Base-by-base conservation (phyloP, 2,329 filamentous ascomycete genomes). In the Sordariomycetes sp. region DNA sequence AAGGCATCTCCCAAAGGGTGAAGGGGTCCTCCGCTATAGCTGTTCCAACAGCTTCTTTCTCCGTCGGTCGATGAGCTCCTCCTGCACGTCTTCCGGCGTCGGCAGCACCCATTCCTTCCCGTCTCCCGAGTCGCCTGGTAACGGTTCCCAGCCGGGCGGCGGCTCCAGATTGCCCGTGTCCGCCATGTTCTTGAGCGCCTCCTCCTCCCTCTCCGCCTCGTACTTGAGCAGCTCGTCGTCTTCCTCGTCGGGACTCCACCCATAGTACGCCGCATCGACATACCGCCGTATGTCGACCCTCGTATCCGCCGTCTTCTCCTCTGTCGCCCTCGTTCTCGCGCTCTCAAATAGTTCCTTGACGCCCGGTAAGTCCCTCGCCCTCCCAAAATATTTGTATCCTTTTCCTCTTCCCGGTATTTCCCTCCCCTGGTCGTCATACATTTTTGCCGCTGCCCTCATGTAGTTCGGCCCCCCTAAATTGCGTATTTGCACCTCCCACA, bases 401-500 rank as follows among this genome's bases (percentile, higher is more conserved):
- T 92, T 96, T 52, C 90, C 91, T 40, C 89, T 89, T 63, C 77
- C 85, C 0, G 78, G 79, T 46, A 90, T 86, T 69, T 90, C 87
- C 54, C 84, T 74, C 1, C 88, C 88, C 59, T 85, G 80, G 66
- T 89, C 87, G 68, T 90, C 87, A 70, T 88, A 90, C 54, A 89
- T 79, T 63, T 84, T 83, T 34, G 79, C 84, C 0, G 80, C 82
- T 4, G 83, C 82, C 34, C 91, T 81, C 88, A 94, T 96, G 72
- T 97, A 99, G 73, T 97, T 97, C 34, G 94, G 94, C 2, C 94
- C 94, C n/a, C 94, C 94, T 25, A 97, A 72, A 67, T 96, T 95
- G 60, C 92, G 83, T 65, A 99, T 97, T 74, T 97, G 91, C 65
- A 94, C 84, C 78, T 99, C 94, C 94, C 94, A 99, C 82, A 96